These are phyloP conservation scores for Phyllosticta paracitricarpa DNA, from an alignment of 2,329 filamentous ascomycete genomes.

Conservation along the genomic window DNA sequence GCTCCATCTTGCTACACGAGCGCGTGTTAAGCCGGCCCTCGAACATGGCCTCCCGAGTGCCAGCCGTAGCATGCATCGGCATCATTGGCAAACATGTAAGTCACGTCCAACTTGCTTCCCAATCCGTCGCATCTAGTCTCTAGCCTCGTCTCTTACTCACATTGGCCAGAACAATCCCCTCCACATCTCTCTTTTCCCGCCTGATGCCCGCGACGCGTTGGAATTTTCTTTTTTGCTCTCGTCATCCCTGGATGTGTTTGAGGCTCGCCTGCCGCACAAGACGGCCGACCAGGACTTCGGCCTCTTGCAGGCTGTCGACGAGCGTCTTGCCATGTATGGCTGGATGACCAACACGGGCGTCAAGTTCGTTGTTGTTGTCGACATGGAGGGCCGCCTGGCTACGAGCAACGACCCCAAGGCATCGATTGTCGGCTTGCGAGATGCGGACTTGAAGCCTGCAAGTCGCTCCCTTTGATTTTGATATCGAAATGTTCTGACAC, in stretches of 20 bases:
- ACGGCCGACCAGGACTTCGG: constrained; percentile 76
- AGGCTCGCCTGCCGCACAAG: constrained; percentile 66
- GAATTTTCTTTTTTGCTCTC: constrained; percentile 90
- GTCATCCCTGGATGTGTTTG: constrained; percentile 87
- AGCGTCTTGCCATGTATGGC: constrained; percentile 86
- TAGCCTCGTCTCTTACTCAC: constrained; percentile 3
- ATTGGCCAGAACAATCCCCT: constrained; percentile 76
- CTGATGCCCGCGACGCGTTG: constrained; percentile 63
- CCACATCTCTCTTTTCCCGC: constrained; percentile 79
- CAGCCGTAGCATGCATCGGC: constrained; percentile 86
- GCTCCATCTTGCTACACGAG: background rate
- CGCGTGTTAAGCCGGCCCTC: constrained; percentile 1
- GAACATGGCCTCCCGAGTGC: constrained; percentile 39
- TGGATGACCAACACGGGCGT: constrained; percentile 95
- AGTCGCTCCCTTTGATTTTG: constrained; percentile 20
- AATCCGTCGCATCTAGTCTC: background rate
- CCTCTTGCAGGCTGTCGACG: constrained; percentile 85
- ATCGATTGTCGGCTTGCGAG: constrained; percentile 58
- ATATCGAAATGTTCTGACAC: background rate
- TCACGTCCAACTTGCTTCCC: constrained; percentile 17
- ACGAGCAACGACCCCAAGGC: constrained; percentile 24
- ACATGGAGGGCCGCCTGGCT: constrained; percentile 65
- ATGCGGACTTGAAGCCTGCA: constrained; percentile 79
- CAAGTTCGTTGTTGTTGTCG: constrained; percentile 80
- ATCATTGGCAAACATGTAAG: constrained; percentile 83